A percentile compares a stretch with the other conserved stretches of the same genome.
Evolutionary conservation across 768 basidiomycete genomes (phyloP).

Genomic region (Calocybe cyanea): DNA sequence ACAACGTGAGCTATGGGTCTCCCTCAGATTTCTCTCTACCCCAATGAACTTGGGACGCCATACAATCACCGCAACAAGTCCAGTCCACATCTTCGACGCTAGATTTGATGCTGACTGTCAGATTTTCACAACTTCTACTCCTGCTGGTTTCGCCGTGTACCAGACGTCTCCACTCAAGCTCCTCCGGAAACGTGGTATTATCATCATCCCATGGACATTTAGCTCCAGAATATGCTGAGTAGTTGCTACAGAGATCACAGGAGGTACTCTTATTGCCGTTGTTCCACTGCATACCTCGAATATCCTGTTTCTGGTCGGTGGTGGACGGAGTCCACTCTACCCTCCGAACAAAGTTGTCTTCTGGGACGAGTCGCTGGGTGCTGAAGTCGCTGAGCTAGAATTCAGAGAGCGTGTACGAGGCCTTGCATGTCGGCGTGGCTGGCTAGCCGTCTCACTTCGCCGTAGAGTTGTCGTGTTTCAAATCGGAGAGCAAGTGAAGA

Average conservation of each 20-base stretch:
- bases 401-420: conserved; percentile 83
- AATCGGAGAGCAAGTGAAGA: conserved; percentile 55
- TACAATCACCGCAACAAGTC: conserved; percentile 72
- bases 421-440: conserved; percentile 74
- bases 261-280: conserved; percentile 74
- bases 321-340: conserved; percentile 83
- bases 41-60: conserved; percentile 87
- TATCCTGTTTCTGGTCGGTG: conserved; percentile 81
- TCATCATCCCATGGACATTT: conserved; percentile 16
- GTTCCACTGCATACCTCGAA: conserved; percentile 81
- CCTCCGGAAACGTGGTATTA: conserved; percentile 82
- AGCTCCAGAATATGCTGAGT: conserved; percentile 1
- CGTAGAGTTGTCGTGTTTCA: conserved; percentile 78
- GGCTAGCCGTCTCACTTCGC: conserved; percentile 79
- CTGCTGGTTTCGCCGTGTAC: conserved; percentile 82
- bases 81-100: conserved; percentile 72
- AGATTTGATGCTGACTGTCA: conserved; percentile 76
- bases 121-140: conserved; percentile 79
- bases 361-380: conserved; percentile 78
- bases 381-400: conserved; percentile 84
- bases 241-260: conserved; percentile 56
- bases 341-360: conserved; percentile 90
- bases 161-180: conserved; percentile 71
- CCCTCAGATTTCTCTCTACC: conserved; percentile 13
- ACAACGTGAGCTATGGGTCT: conserved; percentile 12